Evolutionary conservation across 2,329 filamentous ascomycete genomes (phyloP).

Genomic region (Epichloe sylvatica): DNA sequence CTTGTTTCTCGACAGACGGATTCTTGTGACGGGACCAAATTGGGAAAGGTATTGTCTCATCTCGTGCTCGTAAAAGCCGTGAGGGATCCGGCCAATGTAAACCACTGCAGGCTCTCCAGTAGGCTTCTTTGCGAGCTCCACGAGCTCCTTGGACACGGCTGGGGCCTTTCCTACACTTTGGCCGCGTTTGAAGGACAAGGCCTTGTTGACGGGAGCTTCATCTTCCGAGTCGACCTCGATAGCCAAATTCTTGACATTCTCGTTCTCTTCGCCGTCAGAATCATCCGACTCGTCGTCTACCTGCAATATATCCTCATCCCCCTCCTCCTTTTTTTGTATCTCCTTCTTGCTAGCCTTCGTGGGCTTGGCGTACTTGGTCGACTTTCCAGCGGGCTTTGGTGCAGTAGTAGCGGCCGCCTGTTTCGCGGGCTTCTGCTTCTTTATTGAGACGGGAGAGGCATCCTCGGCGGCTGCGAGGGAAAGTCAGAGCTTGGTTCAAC

Average conservation of each 20-base stretch:
- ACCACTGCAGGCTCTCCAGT: conserved; percentile 58
- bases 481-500: conserved; percentile 8
- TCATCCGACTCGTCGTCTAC: conserved; percentile 18
- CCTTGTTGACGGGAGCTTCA: conserved; percentile 24
- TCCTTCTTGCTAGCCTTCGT: conserved; percentile 22
- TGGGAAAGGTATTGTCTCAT: conserved; percentile 90
- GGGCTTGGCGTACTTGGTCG: conserved; percentile 6
- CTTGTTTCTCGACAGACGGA: conserved; percentile 82
- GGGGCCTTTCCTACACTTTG: conserved; percentile 39
- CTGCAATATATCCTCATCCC: conserved; percentile 17
- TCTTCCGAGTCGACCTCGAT: conserved; percentile 31
- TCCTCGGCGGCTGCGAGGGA: conserved; percentile 14
- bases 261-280: conserved; percentile 27
- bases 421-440: conserved; percentile 18
- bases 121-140: conserved; percentile 27
- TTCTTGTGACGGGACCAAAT: conserved; percentile 66
- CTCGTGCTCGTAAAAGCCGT: conserved; percentile 92
- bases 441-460: conserved; percentile 20
- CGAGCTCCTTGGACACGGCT: conserved; percentile 29
- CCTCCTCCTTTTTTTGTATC: conserved; percentile 7
- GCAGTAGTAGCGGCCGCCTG: neutral
- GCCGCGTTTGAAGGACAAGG: conserved; percentile 29
- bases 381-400: conserved; percentile 3
- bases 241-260: conserved; percentile 29
- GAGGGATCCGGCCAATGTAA: conserved; percentile 81